Base-by-base conservation (phyloP, 495 filamentous ascomycete genomes). In the Aspergillus coremiiformis region DNA sequence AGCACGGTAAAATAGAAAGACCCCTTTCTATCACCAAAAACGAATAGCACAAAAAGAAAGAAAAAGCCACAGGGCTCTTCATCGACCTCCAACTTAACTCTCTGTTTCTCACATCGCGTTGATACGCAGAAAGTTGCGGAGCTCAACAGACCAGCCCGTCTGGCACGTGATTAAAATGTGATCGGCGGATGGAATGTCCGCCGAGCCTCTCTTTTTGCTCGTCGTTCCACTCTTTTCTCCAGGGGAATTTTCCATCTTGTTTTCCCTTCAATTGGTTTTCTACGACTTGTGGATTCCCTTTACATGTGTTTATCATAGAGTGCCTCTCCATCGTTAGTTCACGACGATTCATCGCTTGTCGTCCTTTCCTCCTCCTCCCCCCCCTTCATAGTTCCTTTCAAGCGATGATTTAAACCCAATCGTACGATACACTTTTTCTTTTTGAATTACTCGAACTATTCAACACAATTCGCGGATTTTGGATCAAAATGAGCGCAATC, bases 401-500 rank as follows among this genome's bases (percentile, higher is more conserved):
- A 46, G 57, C 50, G 32, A 63, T 63, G 61, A 53, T 44, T 55
- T 57, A 43, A 46, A 27, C 33, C 53, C 29, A 27, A 21, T 33
- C 30, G 26, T 47, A 41, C 50, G 42, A 37, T 44, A 35, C 17
- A 24, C 17, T 23, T 14, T 41, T 43, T 23, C 26, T 14, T 41
- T 43, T 23, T 39, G 41, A 44, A 35, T 10, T 12, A 35, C 32
- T 35, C 12, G 1, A 11, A 49, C 5, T 41, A 32, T 51, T 47
- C 39, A 27, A 4, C 8, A 4, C 8, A 46, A 15, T 48, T 39
- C 12, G 32, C 46, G 21, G 14, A 7, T 32, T 37, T 53, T 45
- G 3, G 29, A 45, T 24, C 60, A 69, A 42, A 43, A 76, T 76
- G 72, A 61, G 58, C 49, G 53, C 55, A 30, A 63, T 76, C 44